These are phyloP conservation scores for Taiozyma sp. DNA, from an alignment of 1,139 yeast species.

Conservation along the genomic window DNA sequence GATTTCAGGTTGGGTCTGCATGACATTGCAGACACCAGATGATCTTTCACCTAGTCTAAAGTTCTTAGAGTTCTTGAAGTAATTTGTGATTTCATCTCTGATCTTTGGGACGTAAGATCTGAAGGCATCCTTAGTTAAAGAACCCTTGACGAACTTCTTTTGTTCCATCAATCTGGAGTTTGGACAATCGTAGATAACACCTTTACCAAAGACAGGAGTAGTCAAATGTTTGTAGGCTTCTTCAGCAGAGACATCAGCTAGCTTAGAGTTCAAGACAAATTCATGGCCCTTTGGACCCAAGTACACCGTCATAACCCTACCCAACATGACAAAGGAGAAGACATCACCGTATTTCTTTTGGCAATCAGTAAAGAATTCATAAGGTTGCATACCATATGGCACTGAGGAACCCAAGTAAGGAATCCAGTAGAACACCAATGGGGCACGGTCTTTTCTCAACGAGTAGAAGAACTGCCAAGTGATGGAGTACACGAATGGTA, in stretches of 20 bases:
- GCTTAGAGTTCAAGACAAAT: conserved; percentile 87
- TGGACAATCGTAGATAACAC: conserved; percentile 96
- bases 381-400: conserved; percentile 87
- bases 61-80: conserved; percentile 48
- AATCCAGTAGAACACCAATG: conserved; percentile 86
- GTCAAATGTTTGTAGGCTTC: conserved; percentile 94
- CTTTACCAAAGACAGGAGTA: conserved; percentile 96
- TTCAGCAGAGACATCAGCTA: conserved; percentile 90
- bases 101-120: conserved; percentile 84
- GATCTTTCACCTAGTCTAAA: conserved; percentile 32
- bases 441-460: conserved; percentile 74
- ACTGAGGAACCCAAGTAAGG: conserved; percentile 97
- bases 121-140: conserved; percentile 84
- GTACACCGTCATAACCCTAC: conserved; percentile 92
- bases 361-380: conserved; percentile 77
- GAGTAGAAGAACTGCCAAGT: conserved; percentile 70
- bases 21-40: conserved; percentile 61
- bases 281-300: conserved; percentile 98
- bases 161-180: conserved; percentile 95
- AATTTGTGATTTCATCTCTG: conserved; percentile 67
- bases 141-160: conserved; percentile 91
- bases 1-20: conserved; percentile 88
- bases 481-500: conserved; percentile 52
- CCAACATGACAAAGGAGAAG: conserved; percentile 83
- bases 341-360: conserved; percentile 86